A percentile compares a stretch with the other conserved stretches of the same genome.
These are phyloP conservation scores for Aspergillus leporis DNA, from an alignment of 495 filamentous ascomycete species.

Conservation along the genomic window DNA sequence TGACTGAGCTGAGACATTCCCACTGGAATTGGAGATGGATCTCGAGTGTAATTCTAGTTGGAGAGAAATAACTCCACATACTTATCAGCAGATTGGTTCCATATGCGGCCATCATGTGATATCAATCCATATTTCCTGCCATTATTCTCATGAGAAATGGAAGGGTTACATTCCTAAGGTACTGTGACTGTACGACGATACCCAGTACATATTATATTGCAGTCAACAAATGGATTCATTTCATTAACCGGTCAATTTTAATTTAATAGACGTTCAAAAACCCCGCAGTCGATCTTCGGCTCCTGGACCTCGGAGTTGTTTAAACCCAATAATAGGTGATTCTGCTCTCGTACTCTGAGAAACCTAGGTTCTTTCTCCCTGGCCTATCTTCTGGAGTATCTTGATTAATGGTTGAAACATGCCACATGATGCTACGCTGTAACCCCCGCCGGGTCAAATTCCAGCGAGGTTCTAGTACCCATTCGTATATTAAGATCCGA, in stretches of 20 bases:
- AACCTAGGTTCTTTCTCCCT: not conserved
- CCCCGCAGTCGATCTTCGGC: not conserved
- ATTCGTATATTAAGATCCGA: not conserved
- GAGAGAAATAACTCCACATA: no score
- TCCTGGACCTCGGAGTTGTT: not conserved
- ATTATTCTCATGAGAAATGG: no score
- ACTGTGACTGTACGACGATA: no score
- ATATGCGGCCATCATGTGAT: no score
- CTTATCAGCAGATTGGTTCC: no score
- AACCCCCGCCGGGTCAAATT: not conserved
- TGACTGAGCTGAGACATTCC: no score
- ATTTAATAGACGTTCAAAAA: not conserved
- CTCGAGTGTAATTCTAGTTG: no score
- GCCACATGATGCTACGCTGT: not conserved
- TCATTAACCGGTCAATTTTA: not conserved
- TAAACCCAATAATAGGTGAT: not conserved
- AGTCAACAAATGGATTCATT: no score
- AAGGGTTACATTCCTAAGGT: no score
- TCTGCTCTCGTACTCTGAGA: not conserved
- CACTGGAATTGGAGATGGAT: no score
- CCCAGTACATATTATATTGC: no score
- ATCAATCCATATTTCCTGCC: no score
- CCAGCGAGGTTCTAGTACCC: not conserved
- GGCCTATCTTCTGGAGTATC: not conserved
- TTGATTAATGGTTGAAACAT: not conserved